phyloP scores from a whole-genome alignment of 2,329 filamentous ascomycete genomes.

The Fonsecaea nubica region DNA sequence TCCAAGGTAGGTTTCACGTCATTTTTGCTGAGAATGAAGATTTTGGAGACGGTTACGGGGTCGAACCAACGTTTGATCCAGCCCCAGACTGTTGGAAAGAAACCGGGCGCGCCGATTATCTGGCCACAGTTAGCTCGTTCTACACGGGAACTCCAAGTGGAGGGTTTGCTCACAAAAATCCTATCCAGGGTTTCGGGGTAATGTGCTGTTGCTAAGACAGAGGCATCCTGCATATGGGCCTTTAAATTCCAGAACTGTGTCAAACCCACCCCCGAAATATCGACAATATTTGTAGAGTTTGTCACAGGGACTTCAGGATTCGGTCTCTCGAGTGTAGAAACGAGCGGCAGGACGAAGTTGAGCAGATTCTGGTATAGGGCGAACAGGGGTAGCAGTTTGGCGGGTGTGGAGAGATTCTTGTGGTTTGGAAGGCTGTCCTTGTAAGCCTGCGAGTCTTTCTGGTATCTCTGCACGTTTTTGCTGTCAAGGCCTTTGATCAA shows the following conservation, averaged over 20 bases:
- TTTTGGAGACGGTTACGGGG: slow-evolving; percentile 92
- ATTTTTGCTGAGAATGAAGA: slow-evolving; percentile 79
- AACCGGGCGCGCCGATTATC: slow-evolving; percentile 86
- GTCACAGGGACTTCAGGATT: slow-evolving; percentile 84
- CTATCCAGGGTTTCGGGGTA: slow-evolving; percentile 93
- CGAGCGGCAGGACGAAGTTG: slow-evolving; percentile 83
- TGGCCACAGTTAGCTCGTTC: slow-evolving; percentile 40
- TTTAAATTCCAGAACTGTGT: slow-evolving; percentile 97
- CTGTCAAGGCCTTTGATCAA: slow-evolving; percentile 82
- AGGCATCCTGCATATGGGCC: slow-evolving; percentile 90
- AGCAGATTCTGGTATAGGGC: slow-evolving; percentile 93
- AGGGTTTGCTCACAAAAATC: slow-evolving; percentile 64
- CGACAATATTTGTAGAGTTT: slow-evolving; percentile 92
- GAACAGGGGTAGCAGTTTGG: slow-evolving; percentile 83
- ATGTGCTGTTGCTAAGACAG: slow-evolving; percentile 84
- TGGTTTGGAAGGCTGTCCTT: slow-evolving; percentile 53
- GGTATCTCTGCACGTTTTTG: slow-evolving; percentile 81
- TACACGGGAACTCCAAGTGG: not conserved
- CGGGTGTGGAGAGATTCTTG: slow-evolving; percentile 64
- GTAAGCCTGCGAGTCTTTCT: slow-evolving; percentile 60
- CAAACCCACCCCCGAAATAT: slow-evolving; percentile 84
- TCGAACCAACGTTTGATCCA: slow-evolving; percentile 94
- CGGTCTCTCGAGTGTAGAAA: slow-evolving; percentile 77
- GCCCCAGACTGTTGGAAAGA: slow-evolving; percentile 84
- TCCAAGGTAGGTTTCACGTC: slow-evolving; percentile 80